Conservation (phyloP, 1,139 yeast genomes). For the Nakaseomyces bracarensis region DNA sequence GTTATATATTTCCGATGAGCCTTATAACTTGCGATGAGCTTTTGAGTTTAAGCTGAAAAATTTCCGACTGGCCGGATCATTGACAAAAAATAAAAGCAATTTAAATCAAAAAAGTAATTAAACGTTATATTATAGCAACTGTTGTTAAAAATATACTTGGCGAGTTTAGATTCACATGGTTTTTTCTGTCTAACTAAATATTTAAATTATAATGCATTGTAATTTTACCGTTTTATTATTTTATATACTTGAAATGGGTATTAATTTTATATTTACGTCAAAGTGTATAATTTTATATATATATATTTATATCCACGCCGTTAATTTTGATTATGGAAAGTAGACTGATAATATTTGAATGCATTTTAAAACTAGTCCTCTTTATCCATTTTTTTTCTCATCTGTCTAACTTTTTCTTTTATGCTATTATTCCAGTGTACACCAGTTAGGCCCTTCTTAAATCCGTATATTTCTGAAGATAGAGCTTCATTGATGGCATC, state of each 20-base stretch:
- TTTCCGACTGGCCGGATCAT: too few species aligned
- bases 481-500: slow-evolving; percentile 30
- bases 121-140: background rate
- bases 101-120: background rate
- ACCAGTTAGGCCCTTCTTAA: slow-evolving; percentile 34
- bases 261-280: too few species aligned
- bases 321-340: too few species aligned
- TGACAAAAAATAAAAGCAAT: background rate
- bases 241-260: too few species aligned
- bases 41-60: background rate
- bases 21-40: slow-evolving; percentile 5
- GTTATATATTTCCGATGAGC: background rate
- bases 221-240: too few species aligned
- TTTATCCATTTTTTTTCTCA: slow-evolving; percentile 24
- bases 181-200: too few species aligned
- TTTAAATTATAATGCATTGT: background rate
- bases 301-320: too few species aligned
- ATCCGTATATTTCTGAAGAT: slow-evolving; percentile 36
- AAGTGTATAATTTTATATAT: too few species aligned
- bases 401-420: slow-evolving; percentile 33
- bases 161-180: too few species aligned
- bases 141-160: background rate
- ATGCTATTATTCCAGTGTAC: slow-evolving; percentile 37
- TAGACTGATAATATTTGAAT: background rate
- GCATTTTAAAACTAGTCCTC: background rate